Percentiles rank a stretch among this genome's conserved stretches.
These are phyloP conservation scores for Xylariaceae sp. DNA, from an alignment of 2,329 filamentous ascomycete genomes.

Conservation along the genomic window DNA sequence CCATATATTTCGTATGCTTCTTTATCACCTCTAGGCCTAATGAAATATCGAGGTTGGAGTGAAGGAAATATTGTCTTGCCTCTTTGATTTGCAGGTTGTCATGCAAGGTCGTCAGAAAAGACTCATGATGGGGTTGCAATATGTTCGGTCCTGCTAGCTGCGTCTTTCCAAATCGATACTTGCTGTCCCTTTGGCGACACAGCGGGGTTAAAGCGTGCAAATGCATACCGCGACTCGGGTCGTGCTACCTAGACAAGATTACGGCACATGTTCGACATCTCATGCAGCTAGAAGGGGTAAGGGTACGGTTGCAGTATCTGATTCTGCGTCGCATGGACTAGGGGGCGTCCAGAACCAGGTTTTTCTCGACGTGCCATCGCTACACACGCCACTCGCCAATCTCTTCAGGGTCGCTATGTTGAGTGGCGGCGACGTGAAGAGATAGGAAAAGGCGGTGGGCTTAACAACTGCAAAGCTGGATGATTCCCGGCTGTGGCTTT, in stretches of 20 bases:
- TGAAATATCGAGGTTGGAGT: not conserved
- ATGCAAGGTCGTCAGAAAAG: slow-evolving; percentile 9
- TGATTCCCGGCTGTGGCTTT: slow-evolving; percentile 11
- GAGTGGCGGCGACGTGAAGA: slow-evolving; percentile 1
- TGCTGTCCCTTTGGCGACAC: slow-evolving; percentile 26
- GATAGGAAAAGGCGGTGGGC: slow-evolving; percentile 10
- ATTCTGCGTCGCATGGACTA: slow-evolving; percentile 12
- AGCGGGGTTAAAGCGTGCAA: not conserved
- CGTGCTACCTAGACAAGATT: slow-evolving; percentile 6
- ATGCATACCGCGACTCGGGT: slow-evolving; percentile 19
- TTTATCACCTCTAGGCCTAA: slow-evolving; percentile 1
- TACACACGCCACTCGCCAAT: slow-evolving; percentile 21
- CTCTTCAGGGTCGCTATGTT: slow-evolving; percentile 3
- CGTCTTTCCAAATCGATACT: slow-evolving; percentile 22
- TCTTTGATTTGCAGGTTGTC: not conserved
- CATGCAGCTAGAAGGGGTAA: slow-evolving; percentile 12
- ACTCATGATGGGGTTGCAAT: slow-evolving; percentile 10
- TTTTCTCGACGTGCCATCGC: slow-evolving; percentile 10
- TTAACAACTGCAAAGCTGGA: not conserved
- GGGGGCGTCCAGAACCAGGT: slow-evolving; percentile 17
- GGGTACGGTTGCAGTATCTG: slow-evolving; percentile 15
- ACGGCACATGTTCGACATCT: slow-evolving; percentile 23
- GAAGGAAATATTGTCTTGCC: not conserved
- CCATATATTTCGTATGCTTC: not conserved
- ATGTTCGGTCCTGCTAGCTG: not conserved